Base-by-base conservation (phyloP, 352 stramenopile genomes). In the Thalassiosira oceanica region DNA sequence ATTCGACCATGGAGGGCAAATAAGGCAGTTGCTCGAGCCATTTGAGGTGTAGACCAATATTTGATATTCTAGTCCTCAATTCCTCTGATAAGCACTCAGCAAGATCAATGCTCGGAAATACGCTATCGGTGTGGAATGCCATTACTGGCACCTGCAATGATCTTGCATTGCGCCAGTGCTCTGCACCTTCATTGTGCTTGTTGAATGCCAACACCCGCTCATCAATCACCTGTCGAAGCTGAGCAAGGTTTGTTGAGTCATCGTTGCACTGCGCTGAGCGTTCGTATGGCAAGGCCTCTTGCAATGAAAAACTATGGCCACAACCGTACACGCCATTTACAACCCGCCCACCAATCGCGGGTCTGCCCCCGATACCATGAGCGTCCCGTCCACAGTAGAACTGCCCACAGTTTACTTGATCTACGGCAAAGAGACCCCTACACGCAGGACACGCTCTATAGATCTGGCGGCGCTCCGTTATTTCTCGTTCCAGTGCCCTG, bases 351-450 rank as follows among this genome's bases (percentile, higher is more conserved):
- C 65, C 65, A 35, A 76, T 24, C 10, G 60, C 60, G 26, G 49
- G 57, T 42, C 33, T 41, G 10, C 55, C 48, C 45, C 54, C 53
- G 4, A 50, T 27, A 7, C 39, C 45, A 62, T 77, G 66, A 1
- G 50, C 51, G 54, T 77, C 66, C 42, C 44, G 42, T 1, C 66
- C 66, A 37, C 66, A 77, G 15, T 18, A 54, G 43, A 77, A 77
- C 45, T 61, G 41, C 36, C 50, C 43, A 18, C 66, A 77, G 45
- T 77, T 77, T 35, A 2, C 51, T 26, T 72, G 44, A 50, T 77
- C 50, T 16, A 77, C 39, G 21, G 44, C 66, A 62, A 77, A 77
- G 4, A 58, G 13, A 4, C 48, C 28, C 15, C 33, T n/a, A 21
- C 66, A 77, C 44, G 61, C 20, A 46, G 66, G 66, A 31, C 66